Evolutionary conservation across 768 basidiomycete species (phyloP).

Genomic region (Boletellus ananiceps): DNA sequence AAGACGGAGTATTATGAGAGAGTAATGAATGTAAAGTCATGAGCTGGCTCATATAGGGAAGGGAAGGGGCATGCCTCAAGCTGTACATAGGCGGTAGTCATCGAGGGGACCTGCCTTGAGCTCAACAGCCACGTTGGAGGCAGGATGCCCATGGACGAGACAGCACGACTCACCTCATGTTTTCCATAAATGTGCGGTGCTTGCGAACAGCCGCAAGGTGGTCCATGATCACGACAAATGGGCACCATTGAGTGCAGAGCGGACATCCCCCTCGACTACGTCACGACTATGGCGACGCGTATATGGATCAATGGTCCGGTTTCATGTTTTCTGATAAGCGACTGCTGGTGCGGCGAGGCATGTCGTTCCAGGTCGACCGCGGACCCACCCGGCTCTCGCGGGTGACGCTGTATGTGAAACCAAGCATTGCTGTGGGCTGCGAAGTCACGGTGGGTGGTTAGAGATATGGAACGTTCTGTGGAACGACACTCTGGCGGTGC

Average conservation of each 20-base stretch:
- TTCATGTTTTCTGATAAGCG: conserved; percentile 13
- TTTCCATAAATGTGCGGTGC: conserved; percentile 32
- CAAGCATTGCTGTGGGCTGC: conserved; percentile 15
- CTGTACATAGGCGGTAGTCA: conserved; percentile 30
- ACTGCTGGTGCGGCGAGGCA: conserved; percentile 3
- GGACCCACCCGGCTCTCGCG: not conserved
- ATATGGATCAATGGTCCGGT: not conserved
- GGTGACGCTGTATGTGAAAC: conserved; percentile 7
- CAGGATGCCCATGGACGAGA: conserved; percentile 30
- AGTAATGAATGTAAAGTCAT: conserved; percentile 24
- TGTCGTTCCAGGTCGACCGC: conserved; percentile 9
- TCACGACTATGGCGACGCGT: conserved; percentile 25
- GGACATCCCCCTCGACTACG: conserved; percentile 20
- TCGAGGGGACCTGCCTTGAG: conserved; percentile 31
- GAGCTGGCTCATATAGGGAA: conserved; percentile 31
- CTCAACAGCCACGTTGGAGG: conserved; percentile 33
- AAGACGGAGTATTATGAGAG: not conserved
- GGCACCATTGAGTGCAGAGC: conserved; percentile 22
- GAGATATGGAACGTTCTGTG: conserved; percentile 27
- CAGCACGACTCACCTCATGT: conserved; percentile 36
- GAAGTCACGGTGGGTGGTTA: conserved; percentile 11
- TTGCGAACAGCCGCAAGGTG: conserved; percentile 31
- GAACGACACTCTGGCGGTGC: conserved; percentile 14
- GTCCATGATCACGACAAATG: conserved; percentile 32
- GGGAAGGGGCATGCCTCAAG: conserved; percentile 26